These are phyloP conservation scores for Phalaenopsis equestris DNA, from an alignment of 106 monocot genomes.

Conservation along the genomic window DNA sequence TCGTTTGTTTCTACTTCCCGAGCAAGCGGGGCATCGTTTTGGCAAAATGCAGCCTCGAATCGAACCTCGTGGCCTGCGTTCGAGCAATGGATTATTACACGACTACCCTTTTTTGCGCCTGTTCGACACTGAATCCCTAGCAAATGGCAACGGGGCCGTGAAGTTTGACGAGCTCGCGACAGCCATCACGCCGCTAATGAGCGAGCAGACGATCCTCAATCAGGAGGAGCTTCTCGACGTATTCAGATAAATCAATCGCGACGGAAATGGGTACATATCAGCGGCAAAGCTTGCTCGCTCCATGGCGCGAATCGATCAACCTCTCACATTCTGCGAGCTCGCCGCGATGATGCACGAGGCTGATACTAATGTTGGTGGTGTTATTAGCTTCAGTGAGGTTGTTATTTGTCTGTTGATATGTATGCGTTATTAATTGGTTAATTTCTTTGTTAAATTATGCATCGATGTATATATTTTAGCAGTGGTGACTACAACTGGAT, in stretches of 20 bases:
- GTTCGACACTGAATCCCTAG: too few relatives aligned
- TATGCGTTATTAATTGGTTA: not conserved
- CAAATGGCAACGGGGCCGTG: conserved; percentile 57
- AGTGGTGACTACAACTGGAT: too few relatives aligned
- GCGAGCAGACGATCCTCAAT: conserved; percentile 39
- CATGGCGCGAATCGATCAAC: conserved; percentile 61
- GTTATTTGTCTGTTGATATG: not conserved
- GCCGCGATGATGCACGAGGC: conserved; percentile 53
- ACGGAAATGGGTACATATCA: conserved; percentile 57
- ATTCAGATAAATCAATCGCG: conserved; percentile 53
- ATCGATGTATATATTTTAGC: not conserved
- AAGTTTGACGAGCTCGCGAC: conserved; percentile 63
- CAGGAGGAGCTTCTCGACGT: conserved; percentile 49
- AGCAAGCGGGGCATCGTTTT: too few relatives aligned
- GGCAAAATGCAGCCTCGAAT: too few relatives aligned
- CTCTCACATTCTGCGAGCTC: conserved; percentile 47
- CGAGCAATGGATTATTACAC: too few relatives aligned
- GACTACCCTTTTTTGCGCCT: too few relatives aligned
- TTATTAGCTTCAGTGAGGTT: conserved; percentile 51
- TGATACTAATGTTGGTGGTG: conserved; percentile 55
- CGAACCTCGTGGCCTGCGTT: too few relatives aligned
- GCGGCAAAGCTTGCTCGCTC: conserved; percentile 68
- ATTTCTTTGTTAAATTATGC: not conserved
- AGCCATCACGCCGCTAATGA: conserved; percentile 45
- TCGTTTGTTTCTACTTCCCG: too few relatives aligned